Percentiles rank a stretch among this genome's conserved stretches.
Conservation (phyloP, 768 basidiomycete species). For the Mycena rebaudengoi region DNA sequence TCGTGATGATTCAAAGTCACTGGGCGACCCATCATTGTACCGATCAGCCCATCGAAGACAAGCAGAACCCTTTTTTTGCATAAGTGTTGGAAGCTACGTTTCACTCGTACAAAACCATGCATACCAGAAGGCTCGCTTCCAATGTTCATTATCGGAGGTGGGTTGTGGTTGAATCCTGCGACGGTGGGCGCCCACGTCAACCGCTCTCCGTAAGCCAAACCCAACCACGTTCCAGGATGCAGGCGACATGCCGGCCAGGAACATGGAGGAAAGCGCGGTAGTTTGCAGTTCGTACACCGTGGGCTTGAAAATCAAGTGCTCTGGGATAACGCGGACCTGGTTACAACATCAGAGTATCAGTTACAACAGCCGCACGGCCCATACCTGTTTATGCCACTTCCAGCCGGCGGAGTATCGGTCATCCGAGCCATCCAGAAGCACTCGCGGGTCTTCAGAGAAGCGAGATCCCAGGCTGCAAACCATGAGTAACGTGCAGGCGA, state of each 20-base stretch:
- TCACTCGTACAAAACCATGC: not conserved
- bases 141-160: conserved; percentile 71
- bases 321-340: conserved; percentile 39
- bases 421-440: conserved; percentile 55
- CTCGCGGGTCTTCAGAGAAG: conserved; percentile 67
- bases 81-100: not conserved
- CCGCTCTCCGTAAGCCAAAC: conserved; percentile 71
- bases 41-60: conserved; percentile 56
- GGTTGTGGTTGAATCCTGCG: conserved; percentile 45
- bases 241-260: conserved; percentile 55
- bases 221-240: conserved; percentile 73
- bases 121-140: conserved; percentile 77
- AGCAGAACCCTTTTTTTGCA: conserved; percentile 62
- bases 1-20: conserved; percentile 80
- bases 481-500: conserved; percentile 45
- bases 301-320: conserved; percentile 24
- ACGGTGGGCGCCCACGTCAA: conserved; percentile 80
- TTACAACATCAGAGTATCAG: conserved; percentile 11
- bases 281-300: conserved; percentile 28
- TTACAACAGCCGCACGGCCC: not conserved
- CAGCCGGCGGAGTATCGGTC: conserved; percentile 60
- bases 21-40: conserved; percentile 69
- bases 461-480: conserved; percentile 64
- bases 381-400: conserved; percentile 60
- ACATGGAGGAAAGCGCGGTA: conserved; percentile 44